A percentile compares a stretch with the other conserved stretches of the same genome.
These are phyloP conservation scores for Filosporella fistucella DNA, from an alignment of 495 filamentous ascomycete species.

Conservation along the genomic window DNA sequence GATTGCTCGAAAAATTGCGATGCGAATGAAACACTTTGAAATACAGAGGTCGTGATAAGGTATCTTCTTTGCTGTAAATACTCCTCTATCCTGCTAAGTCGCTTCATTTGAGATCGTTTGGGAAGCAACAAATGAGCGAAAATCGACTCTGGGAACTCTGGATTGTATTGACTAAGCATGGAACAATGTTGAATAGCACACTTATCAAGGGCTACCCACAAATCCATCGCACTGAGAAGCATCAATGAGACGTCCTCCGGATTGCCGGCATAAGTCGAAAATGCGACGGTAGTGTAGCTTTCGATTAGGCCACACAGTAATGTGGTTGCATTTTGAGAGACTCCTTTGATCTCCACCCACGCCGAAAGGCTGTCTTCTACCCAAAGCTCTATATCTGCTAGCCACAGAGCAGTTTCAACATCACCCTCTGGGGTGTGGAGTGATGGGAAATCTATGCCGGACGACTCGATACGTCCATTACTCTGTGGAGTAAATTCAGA, in stretches of 20 bases:
- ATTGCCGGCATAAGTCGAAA: conserved; percentile 30
- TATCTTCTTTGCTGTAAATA: conserved; percentile 37
- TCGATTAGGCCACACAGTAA: conserved; percentile 5
- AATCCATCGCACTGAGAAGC: conserved; percentile 53
- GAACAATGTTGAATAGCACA: conserved; percentile 32
- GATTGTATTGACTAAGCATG: conserved; percentile 46
- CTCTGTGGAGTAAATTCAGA: neutral
- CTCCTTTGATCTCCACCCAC: conserved; percentile 23
- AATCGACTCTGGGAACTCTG: conserved; percentile 36
- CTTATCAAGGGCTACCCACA: conserved; percentile 61
- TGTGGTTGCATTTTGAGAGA: conserved; percentile 11
- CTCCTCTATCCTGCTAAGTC: conserved; percentile 41
- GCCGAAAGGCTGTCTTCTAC: conserved; percentile 4
- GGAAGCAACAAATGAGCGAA: conserved; percentile 48
- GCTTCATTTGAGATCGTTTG: conserved; percentile 40
- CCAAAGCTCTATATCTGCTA: conserved; percentile 32
- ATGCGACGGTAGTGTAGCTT: conserved; percentile 30
- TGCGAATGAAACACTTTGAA: conserved; percentile 34
- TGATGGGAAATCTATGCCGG: neutral
- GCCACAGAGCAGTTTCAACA: neutral
- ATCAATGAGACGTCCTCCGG: conserved; percentile 53
- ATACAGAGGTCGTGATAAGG: neutral
- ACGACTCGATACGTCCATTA: neutral
- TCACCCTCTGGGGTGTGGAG: neutral
- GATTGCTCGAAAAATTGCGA: conserved; percentile 50